A percentile compares a stretch with the other conserved stretches of the same genome.
phyloP scores from a whole-genome alignment of 2,329 filamentous ascomycete genomes.

The Colletotrichum brevisporum region DNA sequence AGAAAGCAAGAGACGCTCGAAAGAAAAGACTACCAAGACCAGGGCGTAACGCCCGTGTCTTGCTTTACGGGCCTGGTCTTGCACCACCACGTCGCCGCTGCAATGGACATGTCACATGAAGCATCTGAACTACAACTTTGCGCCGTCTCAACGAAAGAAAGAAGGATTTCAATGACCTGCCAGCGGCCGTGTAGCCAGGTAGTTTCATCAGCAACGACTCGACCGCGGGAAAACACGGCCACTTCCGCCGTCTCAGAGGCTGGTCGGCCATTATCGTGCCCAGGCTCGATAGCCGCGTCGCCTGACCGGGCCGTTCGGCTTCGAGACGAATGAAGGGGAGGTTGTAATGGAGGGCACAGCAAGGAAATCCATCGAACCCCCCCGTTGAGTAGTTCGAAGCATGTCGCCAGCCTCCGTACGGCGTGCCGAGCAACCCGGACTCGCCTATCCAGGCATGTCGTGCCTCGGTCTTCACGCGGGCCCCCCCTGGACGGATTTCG shows the following conservation, averaged over 20 bases:
- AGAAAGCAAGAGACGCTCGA: too few relatives aligned
- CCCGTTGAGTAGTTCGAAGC: too few relatives aligned
- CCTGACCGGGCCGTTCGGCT: not conserved
- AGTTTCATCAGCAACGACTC: not conserved
- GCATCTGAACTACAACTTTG: not conserved
- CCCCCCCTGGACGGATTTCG: conserved; percentile 6
- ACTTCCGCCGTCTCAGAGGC: not conserved
- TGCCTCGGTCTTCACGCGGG: conserved; percentile 25
- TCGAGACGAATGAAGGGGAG: not conserved
- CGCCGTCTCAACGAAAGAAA: not conserved
- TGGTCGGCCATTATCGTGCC: not conserved
- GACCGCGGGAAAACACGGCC: not conserved
- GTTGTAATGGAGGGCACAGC: not conserved
- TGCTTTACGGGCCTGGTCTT: too few relatives aligned
- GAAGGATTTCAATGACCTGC: not conserved
- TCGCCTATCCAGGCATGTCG: conserved; percentile 30
- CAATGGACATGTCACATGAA: too few relatives aligned
- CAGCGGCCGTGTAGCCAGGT: not conserved
- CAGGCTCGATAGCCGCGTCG: not conserved
- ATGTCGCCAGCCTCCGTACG: not conserved
- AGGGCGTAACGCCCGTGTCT: too few relatives aligned
- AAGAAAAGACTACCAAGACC: too few relatives aligned
- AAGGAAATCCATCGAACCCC: not conserved
- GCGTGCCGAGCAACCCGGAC: conserved; percentile 6
- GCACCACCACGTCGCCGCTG: too few relatives aligned